A percentile compares a stretch with the other conserved stretches of the same genome.
Evolutionary conservation across 331 rosid genomes (phyloP).

Genomic region (Quercus tomentella): DNA sequence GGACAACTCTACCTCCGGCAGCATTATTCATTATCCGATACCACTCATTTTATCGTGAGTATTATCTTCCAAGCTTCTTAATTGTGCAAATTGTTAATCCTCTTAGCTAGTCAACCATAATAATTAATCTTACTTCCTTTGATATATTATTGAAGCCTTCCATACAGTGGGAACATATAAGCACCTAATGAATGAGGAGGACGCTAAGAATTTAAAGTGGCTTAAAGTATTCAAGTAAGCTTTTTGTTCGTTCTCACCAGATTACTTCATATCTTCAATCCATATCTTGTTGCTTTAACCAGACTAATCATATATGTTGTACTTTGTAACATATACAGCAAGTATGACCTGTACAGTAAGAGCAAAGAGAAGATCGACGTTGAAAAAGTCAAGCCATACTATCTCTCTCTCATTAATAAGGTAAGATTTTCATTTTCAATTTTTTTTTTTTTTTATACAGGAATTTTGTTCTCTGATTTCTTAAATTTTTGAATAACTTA

Average conservation of each 20-base stretch:
- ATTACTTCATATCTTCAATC: not conserved
- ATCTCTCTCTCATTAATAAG: constrained; percentile 64
- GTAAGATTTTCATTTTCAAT: constrained; percentile 21
- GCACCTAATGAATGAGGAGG: constrained; percentile 72
- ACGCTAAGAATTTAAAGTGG: constrained; percentile 69
- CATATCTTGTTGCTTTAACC: not conserved
- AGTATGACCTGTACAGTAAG: constrained; percentile 82
- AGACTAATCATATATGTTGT: not conserved
- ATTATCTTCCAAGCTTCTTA: not conserved
- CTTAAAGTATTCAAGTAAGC: constrained; percentile 69
- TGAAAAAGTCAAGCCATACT: constrained; percentile 66
- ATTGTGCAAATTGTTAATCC: not conserved
- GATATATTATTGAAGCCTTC: constrained; percentile 40
- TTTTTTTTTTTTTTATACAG: no score
- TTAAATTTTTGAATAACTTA: no score
- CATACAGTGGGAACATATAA: constrained; percentile 61
- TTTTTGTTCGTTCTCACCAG: not conserved
- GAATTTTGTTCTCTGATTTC: no score
- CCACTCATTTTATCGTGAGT: constrained; percentile 80
- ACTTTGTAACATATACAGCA: constrained; percentile 30
- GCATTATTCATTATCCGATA: constrained; percentile 74
- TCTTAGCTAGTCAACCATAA: not conserved
- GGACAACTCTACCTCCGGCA: constrained; percentile 58
- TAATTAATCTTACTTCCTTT: not conserved
- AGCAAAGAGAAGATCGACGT: constrained; percentile 64